Evolutionary conservation across 768 basidiomycete species (phyloP), one percentile per base, ranked within the genome.

Genomic region (Suillus americanus): DNA sequence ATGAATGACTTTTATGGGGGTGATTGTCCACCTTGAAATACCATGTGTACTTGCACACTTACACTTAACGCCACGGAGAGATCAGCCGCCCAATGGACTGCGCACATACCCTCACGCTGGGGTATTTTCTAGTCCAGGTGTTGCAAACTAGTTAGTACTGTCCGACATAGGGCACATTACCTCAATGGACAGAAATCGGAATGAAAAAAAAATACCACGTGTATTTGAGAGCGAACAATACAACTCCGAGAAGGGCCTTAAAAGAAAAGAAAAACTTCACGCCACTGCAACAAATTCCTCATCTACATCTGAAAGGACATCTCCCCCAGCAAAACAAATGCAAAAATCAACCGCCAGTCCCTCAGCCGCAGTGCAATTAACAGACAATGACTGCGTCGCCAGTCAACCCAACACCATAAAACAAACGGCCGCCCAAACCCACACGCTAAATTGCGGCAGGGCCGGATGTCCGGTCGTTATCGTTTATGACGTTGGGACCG

Each of bases 401-500:
- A 38, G 40, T 30, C 43, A 59, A 13, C 8, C 0, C 43, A n/a
- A 7, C 30, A 3, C 7, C 30, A 14, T 10, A 13, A 46, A 56
- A 5, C 16, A 28, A 23, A 40, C 23, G 30, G 13, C 60, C 33
- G 40, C 25, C 33, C 1, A n/a, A 14, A 54, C 61, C 13, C 33
- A 28, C 48, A 28, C 38, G 16, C 61, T 23, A 10, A 13, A 18
- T 64, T 75, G 74, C 64, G 64, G 72, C 61, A 71, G 67, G 67
- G 0, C 9, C 10, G 5, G n/a, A 3, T 75, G 75, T 62, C 30
- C 41, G 53, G 67, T 60, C 48, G 57, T 62, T 45, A 72, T 75
- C 43, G 68, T 68, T 64, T 75, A 77, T 66, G 68, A 50, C 62
- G 69, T 28, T 46, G 68, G 73, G 5, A 43, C 68, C 16, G 55